Conservation (phyloP, 345 rosid species). For the Boechera retrofracta region DNA sequence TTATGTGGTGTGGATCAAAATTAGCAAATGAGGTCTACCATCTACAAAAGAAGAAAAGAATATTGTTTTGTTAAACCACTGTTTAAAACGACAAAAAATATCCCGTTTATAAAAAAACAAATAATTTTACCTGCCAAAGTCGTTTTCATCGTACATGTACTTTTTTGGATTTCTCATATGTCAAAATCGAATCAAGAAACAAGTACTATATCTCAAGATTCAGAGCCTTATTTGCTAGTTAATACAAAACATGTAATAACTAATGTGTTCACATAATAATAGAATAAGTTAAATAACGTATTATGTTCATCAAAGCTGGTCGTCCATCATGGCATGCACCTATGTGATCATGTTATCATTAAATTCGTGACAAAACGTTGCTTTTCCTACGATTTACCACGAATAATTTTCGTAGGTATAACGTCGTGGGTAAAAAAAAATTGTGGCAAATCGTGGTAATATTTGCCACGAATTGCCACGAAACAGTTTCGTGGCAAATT, state of each 20-base stretch:
- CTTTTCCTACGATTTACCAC: too few relatives aligned
- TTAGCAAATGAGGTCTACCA: background rate
- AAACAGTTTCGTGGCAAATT: too few relatives aligned
- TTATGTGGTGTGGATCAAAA: background rate
- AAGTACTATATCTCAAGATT: background rate
- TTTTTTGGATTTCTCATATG: background rate
- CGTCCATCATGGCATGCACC: constrained; percentile 13
- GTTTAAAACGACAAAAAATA: background rate
- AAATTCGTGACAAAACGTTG: too few relatives aligned
- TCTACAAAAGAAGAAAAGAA: background rate
- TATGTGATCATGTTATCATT: background rate
- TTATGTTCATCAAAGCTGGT: background rate
- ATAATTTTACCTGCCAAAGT: background rate
- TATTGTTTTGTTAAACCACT: background rate
- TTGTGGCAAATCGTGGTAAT: too few relatives aligned
- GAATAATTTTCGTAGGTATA: too few relatives aligned
- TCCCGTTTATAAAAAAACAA: background rate
- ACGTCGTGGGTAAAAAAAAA: too few relatives aligned
- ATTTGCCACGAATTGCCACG: too few relatives aligned
- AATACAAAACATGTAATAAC: background rate
- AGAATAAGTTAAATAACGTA: background rate
- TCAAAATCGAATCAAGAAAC: background rate
- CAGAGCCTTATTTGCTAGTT: background rate
- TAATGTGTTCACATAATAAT: background rate
- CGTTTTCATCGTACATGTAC: background rate